Base-by-base conservation (phyloP, 306 rosid species). In the Astragalus membranaceus region DNA sequence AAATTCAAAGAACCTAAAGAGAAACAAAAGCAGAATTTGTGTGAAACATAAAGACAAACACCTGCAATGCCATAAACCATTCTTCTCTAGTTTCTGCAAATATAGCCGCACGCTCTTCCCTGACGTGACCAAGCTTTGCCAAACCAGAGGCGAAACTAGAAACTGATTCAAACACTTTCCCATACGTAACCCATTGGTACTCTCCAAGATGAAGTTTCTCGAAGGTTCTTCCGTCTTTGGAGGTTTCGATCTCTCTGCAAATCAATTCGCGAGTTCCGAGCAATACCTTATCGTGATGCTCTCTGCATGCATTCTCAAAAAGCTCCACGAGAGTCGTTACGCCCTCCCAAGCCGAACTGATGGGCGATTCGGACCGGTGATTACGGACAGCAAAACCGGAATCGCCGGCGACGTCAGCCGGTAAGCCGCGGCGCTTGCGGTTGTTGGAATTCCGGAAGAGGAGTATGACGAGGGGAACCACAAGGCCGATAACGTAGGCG, bases 11-110 rank as follows among this genome's bases (percentile, higher is more conserved):
- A 65, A 44, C 8, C 0, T 2, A n/a, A 35, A 14, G 10, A 64
- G 23, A 47, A 77, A 6, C 2, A 0, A 16, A 26, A 44, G n/a
- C 41, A 29, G 2, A 6, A 3, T 8, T 44, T 8, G 10, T 11
- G 59, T 2, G 1, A 72, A 54, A 26, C 69, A 41, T 14, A 35
- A 53, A 69, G 62, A 79, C 62, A 75, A 63, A 58, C 54, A 94
- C 99, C 99, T 95, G 99, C 59, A 95, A 74, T 35, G 99, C 97
- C 69, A 95, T 78, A 67, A 95, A 86, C 99, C 99, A 95, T 53
- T 89, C 95, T 29, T 86, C 92, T 76, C 97, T 81, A 2, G 97
- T 95, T 41, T 95, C 97, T 58, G 96, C 96, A 70, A 84, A 95
- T 77, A 95, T 91, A 15, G 99, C 97, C 0, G 52, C 95, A 46